phyloP scores from a whole-genome alignment of 345 rosid genomes.

The Eucalyptus victrix region DNA sequence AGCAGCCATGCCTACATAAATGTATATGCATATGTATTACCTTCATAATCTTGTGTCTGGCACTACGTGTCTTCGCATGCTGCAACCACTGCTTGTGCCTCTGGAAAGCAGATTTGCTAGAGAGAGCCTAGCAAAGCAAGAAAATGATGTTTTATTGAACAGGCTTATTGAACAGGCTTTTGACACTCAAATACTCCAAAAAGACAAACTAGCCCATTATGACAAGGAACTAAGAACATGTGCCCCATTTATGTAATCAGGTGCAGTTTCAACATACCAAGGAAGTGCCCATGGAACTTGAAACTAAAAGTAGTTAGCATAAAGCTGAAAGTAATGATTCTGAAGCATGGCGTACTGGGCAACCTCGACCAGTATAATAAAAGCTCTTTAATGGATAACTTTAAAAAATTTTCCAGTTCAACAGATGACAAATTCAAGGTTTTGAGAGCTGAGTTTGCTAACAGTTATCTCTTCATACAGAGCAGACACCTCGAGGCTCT shows the following conservation, averaged over 20 bases:
- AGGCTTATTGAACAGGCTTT: not conserved
- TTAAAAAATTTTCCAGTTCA: not conserved
- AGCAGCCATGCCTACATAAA: not conserved
- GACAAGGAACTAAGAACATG: not conserved
- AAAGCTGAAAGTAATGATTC: not conserved
- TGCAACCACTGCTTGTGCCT: constrained; percentile 87
- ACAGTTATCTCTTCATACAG: not conserved
- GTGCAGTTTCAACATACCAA: not conserved
- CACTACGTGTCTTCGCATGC: constrained; percentile 92
- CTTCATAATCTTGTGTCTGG: constrained; percentile 93
- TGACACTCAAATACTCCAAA: not conserved
- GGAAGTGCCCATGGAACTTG: not conserved
- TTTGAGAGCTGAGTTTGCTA: not conserved
- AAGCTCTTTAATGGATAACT: not conserved
- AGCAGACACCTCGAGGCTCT: not conserved
- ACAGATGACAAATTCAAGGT: not conserved
- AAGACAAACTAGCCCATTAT: not conserved
- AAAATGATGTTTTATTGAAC: not conserved
- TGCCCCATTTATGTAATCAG: not conserved
- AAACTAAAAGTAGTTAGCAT: not conserved
- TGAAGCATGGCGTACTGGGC: not conserved
- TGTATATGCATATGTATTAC: constrained; percentile 14
- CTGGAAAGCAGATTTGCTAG: constrained; percentile 85
- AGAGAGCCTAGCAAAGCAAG: constrained; percentile 56
- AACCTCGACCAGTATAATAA: not conserved